Evolutionary conservation across 1,284 basidiomycete species (phyloP).

Genomic region (Gymnopus androsaceus): DNA sequence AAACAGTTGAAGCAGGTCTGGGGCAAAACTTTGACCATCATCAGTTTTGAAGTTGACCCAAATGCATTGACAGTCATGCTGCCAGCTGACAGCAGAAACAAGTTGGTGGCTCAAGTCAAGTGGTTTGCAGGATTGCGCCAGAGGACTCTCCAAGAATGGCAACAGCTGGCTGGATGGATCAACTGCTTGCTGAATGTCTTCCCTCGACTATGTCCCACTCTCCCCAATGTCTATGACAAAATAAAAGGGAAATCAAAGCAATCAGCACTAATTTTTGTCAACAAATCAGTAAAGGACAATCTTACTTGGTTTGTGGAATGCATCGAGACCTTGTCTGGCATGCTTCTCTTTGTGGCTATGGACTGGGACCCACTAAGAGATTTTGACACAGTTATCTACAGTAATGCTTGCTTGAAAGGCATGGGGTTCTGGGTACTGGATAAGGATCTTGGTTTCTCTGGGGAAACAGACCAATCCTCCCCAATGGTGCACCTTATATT

Average conservation of each 20-base stretch:
- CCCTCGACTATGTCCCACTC: constrained; percentile 33
- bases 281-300: constrained; percentile 8
- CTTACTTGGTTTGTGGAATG: neutral
- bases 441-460: neutral
- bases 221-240: constrained; percentile 34
- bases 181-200: constrained; percentile 49
- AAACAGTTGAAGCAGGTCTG: too few relatives aligned
- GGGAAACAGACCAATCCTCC: neutral
- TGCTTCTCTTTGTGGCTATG: neutral
- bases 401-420: constrained; percentile 1
- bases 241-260: constrained; percentile 26
- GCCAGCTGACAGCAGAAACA: too few relatives aligned
- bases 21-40: too few relatives aligned
- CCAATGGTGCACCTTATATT: neutral
- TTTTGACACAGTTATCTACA: neutral
- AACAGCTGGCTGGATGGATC: constrained; percentile 32
- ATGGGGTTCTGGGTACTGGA: constrained; percentile 7
- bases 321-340: neutral
- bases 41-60: too few relatives aligned
- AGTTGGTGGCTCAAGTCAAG: too few relatives aligned
- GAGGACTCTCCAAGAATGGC: too few relatives aligned
- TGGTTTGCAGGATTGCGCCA: too few relatives aligned
- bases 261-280: constrained; percentile 27
- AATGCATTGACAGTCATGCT: too few relatives aligned
- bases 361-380: neutral